These are phyloP conservation scores for Acanthochlamys bracteata DNA, from an alignment of 106 monocot species.

Conservation along the genomic window DNA sequence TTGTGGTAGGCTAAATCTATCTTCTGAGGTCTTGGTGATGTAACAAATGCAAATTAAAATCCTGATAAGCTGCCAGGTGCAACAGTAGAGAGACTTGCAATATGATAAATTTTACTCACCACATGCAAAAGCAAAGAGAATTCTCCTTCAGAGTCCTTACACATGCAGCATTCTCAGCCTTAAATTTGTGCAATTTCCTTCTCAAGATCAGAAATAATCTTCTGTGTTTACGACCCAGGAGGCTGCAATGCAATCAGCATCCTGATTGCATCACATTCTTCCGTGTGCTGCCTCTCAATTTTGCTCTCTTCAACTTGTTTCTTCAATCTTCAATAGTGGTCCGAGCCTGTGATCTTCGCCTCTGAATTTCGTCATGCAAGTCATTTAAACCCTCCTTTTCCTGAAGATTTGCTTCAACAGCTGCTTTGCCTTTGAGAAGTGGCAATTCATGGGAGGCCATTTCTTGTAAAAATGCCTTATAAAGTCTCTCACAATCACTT, in stretches of 20 bases:
- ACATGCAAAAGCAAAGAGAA: conserved; percentile 85
- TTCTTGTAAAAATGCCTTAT: conserved; percentile 86
- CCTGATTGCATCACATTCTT: conserved; percentile 90
- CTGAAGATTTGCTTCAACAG: conserved; percentile 70
- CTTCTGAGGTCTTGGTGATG: too few relatives aligned
- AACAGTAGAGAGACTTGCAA: neutral
- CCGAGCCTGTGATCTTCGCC: conserved; percentile 65
- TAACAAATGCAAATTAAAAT: too few relatives aligned
- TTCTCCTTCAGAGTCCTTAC: conserved; percentile 69
- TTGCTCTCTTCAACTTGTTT: conserved; percentile 67
- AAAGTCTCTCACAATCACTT: conserved; percentile 55
- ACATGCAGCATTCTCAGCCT: conserved; percentile 65
- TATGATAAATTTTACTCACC: conserved; percentile 29
- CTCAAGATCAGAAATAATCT: conserved; percentile 56
- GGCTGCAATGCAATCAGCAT: conserved; percentile 77
- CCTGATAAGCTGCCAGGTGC: too few relatives aligned
- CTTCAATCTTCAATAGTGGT: conserved; percentile 59
- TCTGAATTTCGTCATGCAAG: conserved; percentile 49
- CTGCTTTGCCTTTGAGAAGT: conserved; percentile 76
- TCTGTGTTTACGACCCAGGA: conserved; percentile 77
- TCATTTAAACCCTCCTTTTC: conserved; percentile 81
- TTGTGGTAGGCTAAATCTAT: too few relatives aligned
- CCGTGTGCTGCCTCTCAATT: conserved; percentile 90
- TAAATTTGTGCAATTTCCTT: conserved; percentile 69
- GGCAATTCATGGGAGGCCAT: conserved; percentile 73